These are phyloP conservation scores for Dioscorea alata DNA, from an alignment of 106 monocot genomes.

Conservation along the genomic window DNA sequence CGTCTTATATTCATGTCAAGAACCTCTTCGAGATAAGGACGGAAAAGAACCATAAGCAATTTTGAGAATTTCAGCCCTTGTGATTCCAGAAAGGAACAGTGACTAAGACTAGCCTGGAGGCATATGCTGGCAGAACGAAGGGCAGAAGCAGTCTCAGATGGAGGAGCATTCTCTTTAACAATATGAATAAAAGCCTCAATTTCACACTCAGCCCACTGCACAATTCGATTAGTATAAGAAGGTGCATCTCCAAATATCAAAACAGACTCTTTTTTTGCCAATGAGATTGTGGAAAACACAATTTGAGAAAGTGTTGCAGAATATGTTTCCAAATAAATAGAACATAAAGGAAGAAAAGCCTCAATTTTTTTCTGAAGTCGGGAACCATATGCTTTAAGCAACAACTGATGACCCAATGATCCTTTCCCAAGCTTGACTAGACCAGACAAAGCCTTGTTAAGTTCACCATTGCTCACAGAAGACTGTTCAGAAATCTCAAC, in stretches of 20 bases:
- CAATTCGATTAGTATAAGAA: conserved; percentile 54
- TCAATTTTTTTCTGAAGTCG: conserved; percentile 69
- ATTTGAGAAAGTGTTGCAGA: conserved; percentile 79
- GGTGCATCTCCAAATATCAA: conserved; percentile 62
- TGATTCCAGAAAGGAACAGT: conserved; percentile 63
- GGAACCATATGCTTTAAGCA: conserved; percentile 60
- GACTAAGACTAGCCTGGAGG: conserved; percentile 64
- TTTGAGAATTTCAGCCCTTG: conserved; percentile 84
- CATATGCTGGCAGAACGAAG: conserved; percentile 80
- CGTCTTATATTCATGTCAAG: conserved; percentile 86
- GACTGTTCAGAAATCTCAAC: conserved; percentile 64
- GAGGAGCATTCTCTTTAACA: conserved; percentile 78
- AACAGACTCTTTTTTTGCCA: conserved; percentile 59
- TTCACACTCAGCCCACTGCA: conserved; percentile 91
- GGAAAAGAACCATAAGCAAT: conserved; percentile 72
- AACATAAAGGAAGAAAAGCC: conserved; percentile 78
- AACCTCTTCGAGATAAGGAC: conserved; percentile 83
- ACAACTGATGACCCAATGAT: conserved; percentile 68
- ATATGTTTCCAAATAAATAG: conserved; percentile 75
- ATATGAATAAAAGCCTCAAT: conserved; percentile 68
- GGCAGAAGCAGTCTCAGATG: conserved; percentile 50
- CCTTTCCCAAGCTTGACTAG: conserved; percentile 75
- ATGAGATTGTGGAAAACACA: conserved; percentile 79
- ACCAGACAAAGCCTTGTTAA: conserved; percentile 67
- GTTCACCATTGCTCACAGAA: conserved; percentile 42